Conservation (phyloP, 371 early-diverging fungal species). For the Mortierella sp. region DNA sequence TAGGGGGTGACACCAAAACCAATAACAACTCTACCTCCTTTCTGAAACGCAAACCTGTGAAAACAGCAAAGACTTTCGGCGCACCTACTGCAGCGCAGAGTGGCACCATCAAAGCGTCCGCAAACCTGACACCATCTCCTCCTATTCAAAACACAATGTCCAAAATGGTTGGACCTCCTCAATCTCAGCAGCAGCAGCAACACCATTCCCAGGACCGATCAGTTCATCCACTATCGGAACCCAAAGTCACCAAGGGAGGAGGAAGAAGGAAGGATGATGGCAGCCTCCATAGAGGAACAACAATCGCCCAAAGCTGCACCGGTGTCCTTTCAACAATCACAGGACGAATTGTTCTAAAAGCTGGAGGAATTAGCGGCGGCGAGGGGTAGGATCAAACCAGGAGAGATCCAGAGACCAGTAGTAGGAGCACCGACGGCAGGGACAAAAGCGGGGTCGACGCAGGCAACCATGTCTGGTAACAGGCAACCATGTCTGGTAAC, state of each 20-base stretch:
- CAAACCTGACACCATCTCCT: conserved; percentile 2
- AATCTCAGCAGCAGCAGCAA: neutral
- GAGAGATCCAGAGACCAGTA: neutral
- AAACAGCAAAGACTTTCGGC: neutral
- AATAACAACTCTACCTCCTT: conserved; percentile 8
- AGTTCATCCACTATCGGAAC: conserved; percentile 9
- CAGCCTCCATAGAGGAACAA: neutral
- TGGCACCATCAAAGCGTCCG: conserved; percentile 13
- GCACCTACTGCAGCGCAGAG: conserved; percentile 5
- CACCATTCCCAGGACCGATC: conserved; percentile 10
- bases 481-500: neutral
- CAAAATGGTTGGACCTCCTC: conserved; percentile 21
- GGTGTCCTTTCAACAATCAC: conserved; percentile 39
- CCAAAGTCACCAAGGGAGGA: no score
- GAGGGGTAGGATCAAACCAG: conserved; percentile 11
- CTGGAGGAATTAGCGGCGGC: conserved; percentile 31
- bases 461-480: neutral
- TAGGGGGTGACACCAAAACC: neutral
- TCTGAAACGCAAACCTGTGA: conserved; percentile 35
- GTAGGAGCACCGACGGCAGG: neutral
- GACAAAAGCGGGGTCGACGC: neutral
- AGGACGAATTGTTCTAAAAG: conserved; percentile 45
- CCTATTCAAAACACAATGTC: conserved; percentile 10
- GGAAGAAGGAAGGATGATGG: conserved; percentile 25
- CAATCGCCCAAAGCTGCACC: neutral